These are phyloP conservation scores for Beauveria scarabaeidicola DNA, from an alignment of 2,329 filamentous ascomycete species.

Conservation along the genomic window DNA sequence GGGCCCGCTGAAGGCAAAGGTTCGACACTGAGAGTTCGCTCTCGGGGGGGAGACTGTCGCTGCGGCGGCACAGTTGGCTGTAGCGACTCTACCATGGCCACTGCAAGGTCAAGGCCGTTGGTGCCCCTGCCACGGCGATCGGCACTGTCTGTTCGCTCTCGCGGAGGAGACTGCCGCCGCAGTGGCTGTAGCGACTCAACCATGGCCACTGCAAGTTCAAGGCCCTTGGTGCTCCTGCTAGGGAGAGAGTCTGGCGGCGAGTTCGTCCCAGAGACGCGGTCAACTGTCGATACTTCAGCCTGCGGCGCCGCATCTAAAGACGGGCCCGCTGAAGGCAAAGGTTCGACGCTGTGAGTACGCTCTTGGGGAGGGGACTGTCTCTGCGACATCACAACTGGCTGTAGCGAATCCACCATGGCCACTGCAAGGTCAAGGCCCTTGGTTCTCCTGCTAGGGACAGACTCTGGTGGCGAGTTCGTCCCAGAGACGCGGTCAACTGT, in stretches of 20 bases:
- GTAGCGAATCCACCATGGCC: neutral
- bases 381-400: neutral
- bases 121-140: neutral
- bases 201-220: neutral
- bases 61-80: neutral
- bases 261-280: constrained; percentile 22
- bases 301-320: neutral
- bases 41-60: neutral
- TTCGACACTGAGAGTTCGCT: neutral
- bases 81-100: too few species aligned
- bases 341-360: neutral
- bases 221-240: neutral
- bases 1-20: neutral
- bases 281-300: neutral
- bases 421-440: neutral
- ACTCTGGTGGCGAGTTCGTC: constrained; percentile 23
- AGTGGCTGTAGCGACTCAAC: neutral
- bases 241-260: constrained; percentile 19
- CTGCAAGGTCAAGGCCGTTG: neutral
- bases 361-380: neutral
- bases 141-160: neutral
- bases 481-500: constrained; percentile 18
- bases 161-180: neutral
- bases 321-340: neutral
- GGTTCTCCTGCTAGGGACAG: neutral